These are phyloP conservation scores for Boletus rubropictus DNA, from an alignment of 768 basidiomycete genomes.

Conservation along the genomic window DNA sequence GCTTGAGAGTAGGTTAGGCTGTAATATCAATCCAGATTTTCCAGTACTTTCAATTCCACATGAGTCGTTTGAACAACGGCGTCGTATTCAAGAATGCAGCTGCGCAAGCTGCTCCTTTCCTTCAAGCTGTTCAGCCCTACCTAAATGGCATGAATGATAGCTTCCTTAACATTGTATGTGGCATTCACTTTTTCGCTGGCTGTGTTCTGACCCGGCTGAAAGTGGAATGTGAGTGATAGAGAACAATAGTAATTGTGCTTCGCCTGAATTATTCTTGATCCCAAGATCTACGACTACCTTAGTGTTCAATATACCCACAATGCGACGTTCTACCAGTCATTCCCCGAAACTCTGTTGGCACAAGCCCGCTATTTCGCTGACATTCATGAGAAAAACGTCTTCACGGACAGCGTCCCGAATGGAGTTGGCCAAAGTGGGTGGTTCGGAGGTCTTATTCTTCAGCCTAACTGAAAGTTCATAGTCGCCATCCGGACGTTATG, in stretches of 20 bases:
- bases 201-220: conserved; percentile 11
- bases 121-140: conserved; percentile 58
- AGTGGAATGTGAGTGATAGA: conserved; percentile 66
- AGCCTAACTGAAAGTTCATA: conserved; percentile 24
- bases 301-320: conserved; percentile 76
- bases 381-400: conserved; percentile 71
- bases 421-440: conserved; percentile 73
- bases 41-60: conserved; percentile 27
- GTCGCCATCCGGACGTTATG: conserved; percentile 78
- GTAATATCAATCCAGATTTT: not conserved
- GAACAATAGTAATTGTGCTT: not conserved
- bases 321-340: conserved; percentile 64
- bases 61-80: conserved; percentile 20
- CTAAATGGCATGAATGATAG: conserved; percentile 57
- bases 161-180: conserved; percentile 62
- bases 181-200: not conserved
- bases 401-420: conserved; percentile 51
- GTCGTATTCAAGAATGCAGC: conserved; percentile 50
- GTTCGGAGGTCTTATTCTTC: not conserved
- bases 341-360: conserved; percentile 63
- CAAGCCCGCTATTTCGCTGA: conserved; percentile 72
- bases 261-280: not conserved
- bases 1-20: not conserved
- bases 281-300: conserved; percentile 70
- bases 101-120: conserved; percentile 56